A percentile compares a stretch with the other conserved stretches of the same genome.
These are phyloP conservation scores for Cystofilobasidium capitatum DNA, from an alignment of 768 basidiomycete genomes.

Conservation along the genomic window DNA sequence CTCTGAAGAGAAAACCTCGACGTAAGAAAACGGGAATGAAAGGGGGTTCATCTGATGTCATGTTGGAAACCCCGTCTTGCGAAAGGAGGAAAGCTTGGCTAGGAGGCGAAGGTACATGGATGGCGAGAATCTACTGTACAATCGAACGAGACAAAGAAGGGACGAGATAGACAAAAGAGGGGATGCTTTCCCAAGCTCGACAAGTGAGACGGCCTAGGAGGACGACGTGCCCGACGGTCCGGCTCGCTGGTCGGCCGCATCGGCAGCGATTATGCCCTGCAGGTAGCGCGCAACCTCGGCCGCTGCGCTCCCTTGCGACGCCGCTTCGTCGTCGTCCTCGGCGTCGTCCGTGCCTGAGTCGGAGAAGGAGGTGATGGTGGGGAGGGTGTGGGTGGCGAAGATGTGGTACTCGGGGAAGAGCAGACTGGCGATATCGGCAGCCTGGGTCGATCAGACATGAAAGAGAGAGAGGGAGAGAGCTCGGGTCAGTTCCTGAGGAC, in stretches of 20 bases:
- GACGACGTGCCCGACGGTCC: too few species aligned
- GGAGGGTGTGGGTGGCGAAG: neutral
- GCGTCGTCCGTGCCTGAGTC: neutral
- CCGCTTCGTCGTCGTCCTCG: slow-evolving; percentile 2
- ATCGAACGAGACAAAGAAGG: too few species aligned
- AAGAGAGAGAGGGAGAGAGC: neutral
- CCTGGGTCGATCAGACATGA: neutral
- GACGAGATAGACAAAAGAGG: too few species aligned
- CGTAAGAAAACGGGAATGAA: neutral
- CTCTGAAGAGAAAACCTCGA: neutral
- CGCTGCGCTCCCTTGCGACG: neutral
- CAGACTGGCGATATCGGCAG: slow-evolving; percentile 6
- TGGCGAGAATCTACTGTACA: too few species aligned
- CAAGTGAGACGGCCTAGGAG: too few species aligned
- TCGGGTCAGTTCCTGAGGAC: too few species aligned
- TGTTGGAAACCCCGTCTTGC: too few species aligned
- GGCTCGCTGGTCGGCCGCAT: slow-evolving; percentile 2
- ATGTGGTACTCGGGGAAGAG: slow-evolving; percentile 15
- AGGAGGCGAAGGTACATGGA: too few species aligned
- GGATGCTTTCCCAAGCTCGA: too few species aligned
- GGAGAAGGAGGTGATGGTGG: neutral
- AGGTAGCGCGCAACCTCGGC: neutral
- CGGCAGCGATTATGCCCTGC: neutral
- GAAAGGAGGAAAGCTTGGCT: too few species aligned
- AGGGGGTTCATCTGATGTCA: too few species aligned